Percentiles rank a stretch among this genome's conserved stretches.
phyloP scores from a whole-genome alignment of 345 rosid genomes.

The Syzygium aromaticum region DNA sequence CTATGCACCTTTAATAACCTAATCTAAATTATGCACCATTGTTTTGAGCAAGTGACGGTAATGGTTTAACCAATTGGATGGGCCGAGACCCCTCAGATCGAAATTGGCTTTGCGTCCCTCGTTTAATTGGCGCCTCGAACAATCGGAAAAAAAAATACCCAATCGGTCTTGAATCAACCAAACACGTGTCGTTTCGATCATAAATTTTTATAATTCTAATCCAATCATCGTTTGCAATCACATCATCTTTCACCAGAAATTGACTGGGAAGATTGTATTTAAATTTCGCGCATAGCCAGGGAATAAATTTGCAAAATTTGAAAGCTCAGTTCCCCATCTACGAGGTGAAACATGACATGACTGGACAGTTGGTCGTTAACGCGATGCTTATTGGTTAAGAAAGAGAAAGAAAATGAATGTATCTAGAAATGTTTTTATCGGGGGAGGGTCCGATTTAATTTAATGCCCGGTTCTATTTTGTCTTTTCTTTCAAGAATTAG shows the following conservation, averaged over 20 bases:
- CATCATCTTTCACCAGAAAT: too few species aligned
- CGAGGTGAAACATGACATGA: neutral
- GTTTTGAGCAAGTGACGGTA: neutral
- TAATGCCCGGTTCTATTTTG: neutral
- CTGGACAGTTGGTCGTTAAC: neutral
- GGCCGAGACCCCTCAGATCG: neutral
- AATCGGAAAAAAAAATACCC: neutral
- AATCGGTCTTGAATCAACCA: rapidly evolving
- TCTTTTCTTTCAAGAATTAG: neutral
- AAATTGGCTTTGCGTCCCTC: neutral
- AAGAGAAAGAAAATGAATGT: neutral
- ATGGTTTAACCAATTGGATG: neutral
- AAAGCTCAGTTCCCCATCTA: neutral
- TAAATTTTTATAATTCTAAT: neutral
- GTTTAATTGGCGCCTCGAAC: neutral
- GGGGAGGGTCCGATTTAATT: neutral
- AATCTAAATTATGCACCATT: neutral
- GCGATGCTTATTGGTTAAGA: neutral
- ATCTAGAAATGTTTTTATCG: neutral
- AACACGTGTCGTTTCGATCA: rapidly evolving
- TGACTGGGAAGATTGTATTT: too few species aligned
- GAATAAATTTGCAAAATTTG: neutral
- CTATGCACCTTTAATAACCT: neutral
- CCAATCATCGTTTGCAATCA: too few species aligned
- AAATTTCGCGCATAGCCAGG: too few species aligned